Conservation (phyloP, 768 basidiomycete species). For the Macrolepiota albuminosa region DNA sequence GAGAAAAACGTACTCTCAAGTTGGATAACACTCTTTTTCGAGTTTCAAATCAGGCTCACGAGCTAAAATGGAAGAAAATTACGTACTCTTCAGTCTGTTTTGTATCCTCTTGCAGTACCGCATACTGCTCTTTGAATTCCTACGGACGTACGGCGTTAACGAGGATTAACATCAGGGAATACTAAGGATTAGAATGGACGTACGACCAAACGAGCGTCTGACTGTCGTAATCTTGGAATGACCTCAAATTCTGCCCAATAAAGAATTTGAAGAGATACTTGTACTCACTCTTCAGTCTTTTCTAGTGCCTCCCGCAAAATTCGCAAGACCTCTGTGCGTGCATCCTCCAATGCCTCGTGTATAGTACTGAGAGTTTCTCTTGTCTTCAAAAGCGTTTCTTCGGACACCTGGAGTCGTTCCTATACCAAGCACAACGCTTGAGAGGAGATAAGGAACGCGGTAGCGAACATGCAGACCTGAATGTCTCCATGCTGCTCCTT, state of each 20-base stretch:
- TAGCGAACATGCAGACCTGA: no score
- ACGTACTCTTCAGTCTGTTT: neutral
- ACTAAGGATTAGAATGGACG: neutral
- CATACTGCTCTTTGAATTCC: neutral
- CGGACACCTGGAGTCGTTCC: constrained; percentile 14
- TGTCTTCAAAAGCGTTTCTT: neutral
- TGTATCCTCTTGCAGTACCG: neutral
- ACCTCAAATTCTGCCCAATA: neutral
- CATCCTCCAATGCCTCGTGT: neutral
- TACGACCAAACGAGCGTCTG: constrained; percentile 9
- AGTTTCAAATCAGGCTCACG: neutral
- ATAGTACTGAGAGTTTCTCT: neutral
- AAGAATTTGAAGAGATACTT: neutral
- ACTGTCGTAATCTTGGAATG: neutral
- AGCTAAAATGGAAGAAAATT: neutral
- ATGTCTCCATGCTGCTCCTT: no score
- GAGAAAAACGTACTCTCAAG: neutral
- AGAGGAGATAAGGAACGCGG: no score
- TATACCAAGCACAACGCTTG: no score
- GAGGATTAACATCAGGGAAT: neutral
- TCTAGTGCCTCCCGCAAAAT: neutral
- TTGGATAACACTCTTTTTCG: neutral
- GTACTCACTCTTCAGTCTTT: constrained; percentile 1
- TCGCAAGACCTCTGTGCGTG: neutral
- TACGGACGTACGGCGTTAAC: neutral